phyloP scores from a whole-genome alignment of 2,329 filamentous ascomycete species.

The Fusarium albosuccineum region DNA sequence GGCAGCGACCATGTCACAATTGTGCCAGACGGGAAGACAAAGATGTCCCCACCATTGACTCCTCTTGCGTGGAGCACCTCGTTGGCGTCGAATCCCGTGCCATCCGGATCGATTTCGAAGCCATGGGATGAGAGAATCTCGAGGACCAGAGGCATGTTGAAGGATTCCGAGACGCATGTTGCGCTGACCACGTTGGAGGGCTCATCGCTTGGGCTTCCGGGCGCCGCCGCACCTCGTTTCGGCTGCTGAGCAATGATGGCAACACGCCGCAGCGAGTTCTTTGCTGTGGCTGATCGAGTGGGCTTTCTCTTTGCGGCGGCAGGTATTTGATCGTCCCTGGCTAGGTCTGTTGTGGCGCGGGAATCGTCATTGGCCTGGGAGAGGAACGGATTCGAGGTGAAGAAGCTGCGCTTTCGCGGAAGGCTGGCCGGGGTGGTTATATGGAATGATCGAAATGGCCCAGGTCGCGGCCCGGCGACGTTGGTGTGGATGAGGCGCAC shows the following conservation, averaged over 20 bases:
- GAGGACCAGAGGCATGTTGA: constrained; percentile 72
- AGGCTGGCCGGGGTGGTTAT: constrained; percentile 57
- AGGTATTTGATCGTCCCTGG: constrained; percentile 34
- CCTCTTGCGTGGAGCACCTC: constrained; percentile 74
- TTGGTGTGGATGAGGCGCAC: constrained; percentile 48
- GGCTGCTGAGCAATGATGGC: constrained; percentile 84
- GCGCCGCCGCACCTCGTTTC: constrained; percentile 49
- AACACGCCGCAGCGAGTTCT: constrained; percentile 85
- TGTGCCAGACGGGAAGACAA: constrained; percentile 95
- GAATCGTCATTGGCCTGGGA: constrained; percentile 55
- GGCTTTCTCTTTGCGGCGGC: constrained; percentile 60
- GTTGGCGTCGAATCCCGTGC: constrained; percentile 69
- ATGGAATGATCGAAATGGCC: constrained; percentile 58
- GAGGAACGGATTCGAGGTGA: constrained; percentile 73
- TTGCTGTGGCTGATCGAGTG: constrained; percentile 62
- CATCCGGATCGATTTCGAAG: constrained; percentile 72
- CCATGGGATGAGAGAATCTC: constrained; percentile 70
- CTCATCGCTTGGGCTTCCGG: constrained; percentile 48
- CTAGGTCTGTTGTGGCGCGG: constrained; percentile 34
- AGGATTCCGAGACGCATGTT: constrained; percentile 73
- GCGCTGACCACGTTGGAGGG: constrained; percentile 66
- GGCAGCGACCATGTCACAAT: constrained; percentile 93
- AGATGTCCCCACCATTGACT: constrained; percentile 83
- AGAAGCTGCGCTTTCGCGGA: constrained; percentile 73
- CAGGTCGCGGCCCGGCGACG: constrained; percentile 44